Conservation (phyloP, 2,329 filamentous ascomycete species). For the Amylocarpus encephaloides region DNA sequence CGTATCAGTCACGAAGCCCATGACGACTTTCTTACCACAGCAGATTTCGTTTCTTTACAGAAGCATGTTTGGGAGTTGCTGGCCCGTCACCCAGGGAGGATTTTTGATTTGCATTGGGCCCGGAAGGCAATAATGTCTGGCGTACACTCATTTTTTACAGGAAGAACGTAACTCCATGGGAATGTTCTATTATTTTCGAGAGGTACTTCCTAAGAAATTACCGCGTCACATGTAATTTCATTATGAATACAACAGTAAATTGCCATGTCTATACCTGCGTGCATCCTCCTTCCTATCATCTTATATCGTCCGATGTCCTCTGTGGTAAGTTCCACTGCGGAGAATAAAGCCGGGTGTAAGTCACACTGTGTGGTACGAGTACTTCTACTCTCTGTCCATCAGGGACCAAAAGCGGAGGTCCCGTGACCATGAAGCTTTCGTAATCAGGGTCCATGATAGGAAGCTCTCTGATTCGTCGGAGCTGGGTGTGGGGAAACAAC, state of each 20-base stretch:
- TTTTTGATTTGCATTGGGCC: constrained; percentile 20
- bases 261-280: neutral
- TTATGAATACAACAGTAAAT: neutral
- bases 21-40: constrained; percentile 26
- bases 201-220: no score
- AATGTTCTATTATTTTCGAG: constrained; percentile 2
- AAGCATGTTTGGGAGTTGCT: constrained; percentile 26
- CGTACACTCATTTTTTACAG: constrained; percentile 23
- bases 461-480: constrained; percentile 1
- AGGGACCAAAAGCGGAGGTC: neutral
- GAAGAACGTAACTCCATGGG: constrained; percentile 7
- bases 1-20: constrained; percentile 28
- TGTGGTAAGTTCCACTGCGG: no score
- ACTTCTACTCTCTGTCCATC: neutral
- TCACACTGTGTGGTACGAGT: neutral
- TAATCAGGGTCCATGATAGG: neutral
- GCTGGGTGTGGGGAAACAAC: constrained; percentile 6
- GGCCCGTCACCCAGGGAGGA: constrained; percentile 10
- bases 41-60: constrained; percentile 12
- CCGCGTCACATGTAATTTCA: neutral
- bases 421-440: no score
- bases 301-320: no score
- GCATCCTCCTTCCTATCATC: neutral
- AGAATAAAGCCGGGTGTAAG: no score
- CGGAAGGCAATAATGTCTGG: constrained; percentile 22